Evolutionary conservation across 495 filamentous ascomycete species (phyloP), one percentile per base, ranked within the genome.

Genomic region (Aspergillus sparsus): DNA sequence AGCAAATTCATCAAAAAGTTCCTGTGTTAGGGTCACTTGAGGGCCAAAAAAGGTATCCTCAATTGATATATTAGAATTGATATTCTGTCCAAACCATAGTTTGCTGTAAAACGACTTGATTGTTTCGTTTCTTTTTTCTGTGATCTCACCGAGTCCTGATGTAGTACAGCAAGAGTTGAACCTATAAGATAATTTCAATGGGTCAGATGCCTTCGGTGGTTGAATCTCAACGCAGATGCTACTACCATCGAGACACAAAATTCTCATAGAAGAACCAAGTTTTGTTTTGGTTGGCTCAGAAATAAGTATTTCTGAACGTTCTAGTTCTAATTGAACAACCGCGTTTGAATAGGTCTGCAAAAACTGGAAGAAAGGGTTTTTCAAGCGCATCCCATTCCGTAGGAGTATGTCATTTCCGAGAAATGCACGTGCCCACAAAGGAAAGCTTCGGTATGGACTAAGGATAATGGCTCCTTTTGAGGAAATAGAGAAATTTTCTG

Each of bases 81-180:
- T 9, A 2, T 92, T 90, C 58, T 87, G 79, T 7, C 88, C 91
- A 62, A 96, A 94, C 92, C 92, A 97, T 34, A 92, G 82, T n/a
- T 82, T 80, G 80, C 90, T 92, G 78, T 96, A 97, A 67, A 96
- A 96, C 71, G 89, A 83, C 73, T 93, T 95, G 78, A 96, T 93
- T 44, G 88, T 84, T 62, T 92, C 87, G 64, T 96, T 96, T 62
- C 92, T 87, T 41, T 77, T 82, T 46, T 91, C 79, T 89, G 93
- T 96, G 34, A 93, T 83, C 67, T 96, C 92, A 47, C 84, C 83
- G 51, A 96, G 90, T 3, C 87, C 87, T 9, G 89, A 89, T 62
- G 89, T 90, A 16, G 89, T 88, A 37, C 83, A 82, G 70, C 91
- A 87, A 0, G 89, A 88, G 58, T 86, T 83, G 65, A 93, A 94